Base-by-base conservation (phyloP, 192 early-diverging fungal species). In the Geranomyces variabilis region DNA sequence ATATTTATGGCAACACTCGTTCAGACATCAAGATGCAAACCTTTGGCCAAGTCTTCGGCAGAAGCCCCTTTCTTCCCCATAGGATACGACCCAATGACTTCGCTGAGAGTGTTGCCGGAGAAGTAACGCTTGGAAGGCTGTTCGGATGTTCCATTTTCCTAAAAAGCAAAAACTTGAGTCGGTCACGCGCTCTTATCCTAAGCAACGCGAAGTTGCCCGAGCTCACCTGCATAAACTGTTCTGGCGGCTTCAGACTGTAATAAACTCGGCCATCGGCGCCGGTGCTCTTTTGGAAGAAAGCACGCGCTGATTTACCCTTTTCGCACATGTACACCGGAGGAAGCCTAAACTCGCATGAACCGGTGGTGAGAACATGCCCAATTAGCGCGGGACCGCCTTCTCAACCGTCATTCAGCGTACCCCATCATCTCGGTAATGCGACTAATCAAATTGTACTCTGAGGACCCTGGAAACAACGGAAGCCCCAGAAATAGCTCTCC, bases 351-450 rank as follows among this genome's bases (percentile, higher is more conserved):
- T 61, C 29, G 8, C 28, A 6, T 12, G 4, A 2, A 9, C 17
- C 53, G 28, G 14, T 29, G 29, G 59, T 36, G 59, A 33, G 15
- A 33, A 33, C 24, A 14, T 56, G n/a, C 47, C 22, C 41, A 51
- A 17, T 8, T 7, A 7, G 31, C 59, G 24, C 3, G 4, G 17
- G 7, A 53, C 4, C 51, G 51, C 17, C 24, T 3, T 41, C 36
- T n/a, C 36, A 10, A 41, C 36, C 36, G 36, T 41, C 5, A 41
- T 7, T 7, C 2, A n/a, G 56, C 57, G 71, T 83, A 91, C 80
- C 95, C 95, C 33, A 99, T 76, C 81, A 96, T 87, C 47, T 97
- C 94, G n/a, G 97, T 88, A 66, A 99, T 99, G 13, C 97, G 83
- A 31, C 87, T 87, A 12, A 99, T 73, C 77, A 98, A 96, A 77